These are phyloP conservation scores for Calamus simplicifolius DNA, from an alignment of 176 grass and related monocot genomes.

Conservation along the genomic window DNA sequence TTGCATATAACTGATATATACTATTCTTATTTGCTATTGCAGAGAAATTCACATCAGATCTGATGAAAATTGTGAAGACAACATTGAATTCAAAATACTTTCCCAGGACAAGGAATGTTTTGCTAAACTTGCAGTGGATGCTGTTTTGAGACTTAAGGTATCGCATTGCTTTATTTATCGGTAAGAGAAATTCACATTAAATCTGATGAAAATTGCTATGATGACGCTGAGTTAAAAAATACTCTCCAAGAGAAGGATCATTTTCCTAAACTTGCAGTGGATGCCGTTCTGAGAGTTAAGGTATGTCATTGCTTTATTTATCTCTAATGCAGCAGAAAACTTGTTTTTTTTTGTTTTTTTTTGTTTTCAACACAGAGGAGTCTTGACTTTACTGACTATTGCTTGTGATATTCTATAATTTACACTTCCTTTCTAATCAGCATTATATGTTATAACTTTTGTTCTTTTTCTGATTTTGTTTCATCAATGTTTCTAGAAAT, in stretches of 20 bases:
- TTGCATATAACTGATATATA: background rate
- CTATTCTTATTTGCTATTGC: slow-evolving; percentile 20
- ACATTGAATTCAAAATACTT: slow-evolving; percentile 94
- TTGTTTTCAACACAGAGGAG: too few relatives aligned
- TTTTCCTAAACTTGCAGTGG: slow-evolving; percentile 91
- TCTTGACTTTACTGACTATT: too few relatives aligned
- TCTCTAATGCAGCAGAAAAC: background rate
- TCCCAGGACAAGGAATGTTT: slow-evolving; percentile 96
- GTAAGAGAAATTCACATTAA: slow-evolving; percentile 34
- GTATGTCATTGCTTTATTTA: slow-evolving; percentile 17
- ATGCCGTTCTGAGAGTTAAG: slow-evolving; percentile 97
- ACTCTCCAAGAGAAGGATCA: slow-evolving; percentile 96
- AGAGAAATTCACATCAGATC: slow-evolving; percentile 87
- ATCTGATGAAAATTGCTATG: slow-evolving; percentile 99
- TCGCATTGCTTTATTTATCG: background rate
- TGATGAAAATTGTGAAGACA: slow-evolving; percentile 97
- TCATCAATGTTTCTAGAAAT: too few relatives aligned
- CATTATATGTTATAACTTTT: too few relatives aligned
- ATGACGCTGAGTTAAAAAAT: slow-evolving; percentile 96
- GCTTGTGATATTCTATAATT: too few relatives aligned
- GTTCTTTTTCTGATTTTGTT: too few relatives aligned
- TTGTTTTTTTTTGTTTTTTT: too few relatives aligned
- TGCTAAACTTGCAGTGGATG: slow-evolving; percentile 92
- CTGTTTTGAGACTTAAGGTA: slow-evolving; percentile 97
- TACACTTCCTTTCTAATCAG: too few relatives aligned